A percentile compares a stretch with the other conserved stretches of the same genome.
Evolutionary conservation across 1,284 basidiomycete species (phyloP).

Genomic region (Microbotryum silenes-acaulis): DNA sequence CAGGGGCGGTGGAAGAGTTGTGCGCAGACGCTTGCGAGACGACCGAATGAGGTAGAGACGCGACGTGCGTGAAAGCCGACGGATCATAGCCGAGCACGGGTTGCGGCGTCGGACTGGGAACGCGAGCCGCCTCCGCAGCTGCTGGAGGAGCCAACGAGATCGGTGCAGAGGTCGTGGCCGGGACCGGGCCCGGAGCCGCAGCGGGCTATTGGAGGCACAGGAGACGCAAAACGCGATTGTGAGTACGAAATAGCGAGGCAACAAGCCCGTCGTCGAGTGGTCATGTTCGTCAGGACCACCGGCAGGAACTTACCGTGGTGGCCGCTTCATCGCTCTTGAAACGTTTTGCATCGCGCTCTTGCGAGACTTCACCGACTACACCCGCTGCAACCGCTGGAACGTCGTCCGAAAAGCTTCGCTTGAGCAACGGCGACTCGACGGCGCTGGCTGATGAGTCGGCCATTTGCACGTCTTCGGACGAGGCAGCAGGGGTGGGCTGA

Average conservation of each 20-base stretch:
- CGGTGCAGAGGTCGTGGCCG: background rate
- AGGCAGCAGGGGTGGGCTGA: too few relatives aligned
- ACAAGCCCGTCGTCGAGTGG: conserved; percentile 7
- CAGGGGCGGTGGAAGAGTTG: background rate
- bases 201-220: conserved; percentile 9
- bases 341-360: too few relatives aligned
- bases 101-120: background rate
- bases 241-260: conserved; percentile 15
- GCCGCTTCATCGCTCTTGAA: too few relatives aligned
- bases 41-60: conserved; percentile 9
- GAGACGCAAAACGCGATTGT: conserved; percentile 15
- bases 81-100: conserved; percentile 14
- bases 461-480: too few relatives aligned
- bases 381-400: too few relatives aligned
- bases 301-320: too few relatives aligned
- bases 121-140: background rate
- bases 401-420: too few relatives aligned
- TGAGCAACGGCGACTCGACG: too few relatives aligned
- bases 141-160: background rate
- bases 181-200: background rate
- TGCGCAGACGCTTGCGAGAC: background rate
- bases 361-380: too few relatives aligned
- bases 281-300: background rate
- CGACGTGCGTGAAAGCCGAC: conserved; percentile 11
- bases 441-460: too few relatives aligned